phyloP scores from a whole-genome alignment of 352 stramenopile genomes.

The Phytophthora hibernalis region DNA sequence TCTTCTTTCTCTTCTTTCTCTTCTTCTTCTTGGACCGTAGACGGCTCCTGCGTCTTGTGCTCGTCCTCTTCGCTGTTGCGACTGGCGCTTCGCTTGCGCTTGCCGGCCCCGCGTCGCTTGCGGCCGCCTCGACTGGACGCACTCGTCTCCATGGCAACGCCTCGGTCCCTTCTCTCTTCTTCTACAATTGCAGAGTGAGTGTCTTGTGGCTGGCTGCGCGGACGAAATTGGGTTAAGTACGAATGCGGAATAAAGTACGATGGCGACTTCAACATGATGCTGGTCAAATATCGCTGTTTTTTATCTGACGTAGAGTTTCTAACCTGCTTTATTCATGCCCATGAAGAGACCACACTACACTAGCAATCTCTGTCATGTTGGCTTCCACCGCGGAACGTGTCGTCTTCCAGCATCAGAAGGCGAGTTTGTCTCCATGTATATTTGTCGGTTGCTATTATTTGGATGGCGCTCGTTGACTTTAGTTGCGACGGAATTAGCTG shows the following conservation, averaged over 20 bases:
- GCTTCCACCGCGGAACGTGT: too few species aligned
- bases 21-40: conserved; percentile 1
- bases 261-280: conserved; percentile 14
- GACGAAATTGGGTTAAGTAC: neutral
- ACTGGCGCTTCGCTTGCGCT: conserved; percentile 44
- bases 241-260: conserved; percentile 20
- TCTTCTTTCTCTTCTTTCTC: conserved; percentile 13
- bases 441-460: conserved; percentile 1
- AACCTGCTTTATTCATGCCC: too few species aligned
- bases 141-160: conserved; percentile 28
- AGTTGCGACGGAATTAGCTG: conserved; percentile 22
- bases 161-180: conserved; percentile 13
- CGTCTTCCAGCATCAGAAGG: neutral
- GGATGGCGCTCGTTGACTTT: neutral
- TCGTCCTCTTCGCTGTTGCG: conserved; percentile 26
- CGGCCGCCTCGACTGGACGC: conserved; percentile 20
- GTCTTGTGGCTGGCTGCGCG: conserved; percentile 21
- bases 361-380: too few species aligned
- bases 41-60: conserved; percentile 16
- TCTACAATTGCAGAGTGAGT: conserved; percentile 7
- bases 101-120: conserved; percentile 36
- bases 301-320: too few species aligned
- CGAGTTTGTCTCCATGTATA: conserved; percentile 10
- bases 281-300: too few species aligned
- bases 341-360: too few species aligned